phyloP scores from a whole-genome alignment of 2,329 filamentous ascomycete genomes.

The Penicillium concentricum region DNA sequence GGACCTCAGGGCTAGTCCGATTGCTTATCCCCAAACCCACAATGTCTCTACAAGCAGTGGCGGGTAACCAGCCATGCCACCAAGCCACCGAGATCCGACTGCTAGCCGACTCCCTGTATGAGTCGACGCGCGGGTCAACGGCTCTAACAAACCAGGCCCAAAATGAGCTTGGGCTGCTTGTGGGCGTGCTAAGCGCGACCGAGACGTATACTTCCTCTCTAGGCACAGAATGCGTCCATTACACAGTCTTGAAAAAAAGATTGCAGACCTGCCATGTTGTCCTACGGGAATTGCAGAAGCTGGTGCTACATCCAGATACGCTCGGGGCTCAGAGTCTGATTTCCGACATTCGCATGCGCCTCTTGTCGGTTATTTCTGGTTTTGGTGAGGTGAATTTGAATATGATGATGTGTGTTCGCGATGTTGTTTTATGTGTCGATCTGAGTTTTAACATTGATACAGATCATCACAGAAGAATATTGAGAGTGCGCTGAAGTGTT shows the following conservation, averaged over 20 bases:
- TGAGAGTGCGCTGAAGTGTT: slow-evolving; percentile 2
- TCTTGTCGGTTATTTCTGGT: slow-evolving; percentile 14
- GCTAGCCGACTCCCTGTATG: slow-evolving; percentile 12
- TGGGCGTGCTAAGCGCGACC: slow-evolving; percentile 1
- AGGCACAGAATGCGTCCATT: neutral
- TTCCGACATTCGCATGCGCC: slow-evolving; percentile 11
- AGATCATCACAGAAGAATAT: slow-evolving; percentile 17
- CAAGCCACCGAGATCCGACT: slow-evolving; percentile 11
- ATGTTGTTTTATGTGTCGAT: neutral
- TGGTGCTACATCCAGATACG: neutral
- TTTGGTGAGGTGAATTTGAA: slow-evolving; percentile 16
- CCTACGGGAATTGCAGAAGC: slow-evolving; percentile 12
- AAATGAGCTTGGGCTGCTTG: slow-evolving; percentile 15
- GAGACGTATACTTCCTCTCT: slow-evolving; percentile 2
- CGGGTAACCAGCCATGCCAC: neutral
- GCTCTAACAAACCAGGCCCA: slow-evolving; percentile 13
- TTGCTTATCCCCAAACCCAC: neutral
- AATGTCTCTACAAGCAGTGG: neutral
- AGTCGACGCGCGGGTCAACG: slow-evolving; percentile 12
- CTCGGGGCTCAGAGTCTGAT: slow-evolving; percentile 1
- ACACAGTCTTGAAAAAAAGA: neutral
- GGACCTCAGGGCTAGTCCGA: neutral
- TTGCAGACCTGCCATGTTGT: slow-evolving; percentile 8
- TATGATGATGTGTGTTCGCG: slow-evolving; percentile 17
- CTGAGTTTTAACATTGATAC: neutral